Conservation (phyloP, 1,139 yeast genomes). For the Suhomyces coccinellae region DNA sequence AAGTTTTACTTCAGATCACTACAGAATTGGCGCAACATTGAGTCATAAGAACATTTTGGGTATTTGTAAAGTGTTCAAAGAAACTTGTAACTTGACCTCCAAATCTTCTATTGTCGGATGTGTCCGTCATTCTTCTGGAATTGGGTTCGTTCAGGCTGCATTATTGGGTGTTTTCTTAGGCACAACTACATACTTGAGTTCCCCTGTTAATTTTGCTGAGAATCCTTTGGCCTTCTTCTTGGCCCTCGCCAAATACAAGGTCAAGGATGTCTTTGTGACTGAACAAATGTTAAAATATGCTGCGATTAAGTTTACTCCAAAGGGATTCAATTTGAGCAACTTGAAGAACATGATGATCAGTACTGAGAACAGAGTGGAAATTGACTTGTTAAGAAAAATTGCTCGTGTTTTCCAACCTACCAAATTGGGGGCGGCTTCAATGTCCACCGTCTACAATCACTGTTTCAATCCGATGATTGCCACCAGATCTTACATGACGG, state of each 20-base stretch:
- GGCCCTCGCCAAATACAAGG: slow-evolving; percentile 72
- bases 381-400: slow-evolving; percentile 57
- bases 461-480: slow-evolving; percentile 81
- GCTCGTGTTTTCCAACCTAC: slow-evolving; percentile 65
- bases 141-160: slow-evolving; percentile 84
- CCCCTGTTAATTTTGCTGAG: slow-evolving; percentile 75
- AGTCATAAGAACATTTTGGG: slow-evolving; percentile 68
- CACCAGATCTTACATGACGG: slow-evolving; percentile 82
- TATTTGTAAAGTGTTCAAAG: slow-evolving; percentile 85
- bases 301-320: slow-evolving; percentile 60
- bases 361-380: slow-evolving; percentile 73
- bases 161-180: slow-evolving; percentile 86
- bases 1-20: slow-evolving; percentile 72
- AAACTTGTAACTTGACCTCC: slow-evolving; percentile 81
- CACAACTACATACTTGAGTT: slow-evolving; percentile 75
- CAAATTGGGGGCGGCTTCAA: slow-evolving; percentile 64
- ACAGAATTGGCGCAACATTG: slow-evolving; percentile 63
- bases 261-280: slow-evolving; percentile 84
- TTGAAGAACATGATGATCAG: slow-evolving; percentile 85
- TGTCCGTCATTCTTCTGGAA: slow-evolving; percentile 79
- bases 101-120: slow-evolving; percentile 79
- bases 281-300: slow-evolving; percentile 84
- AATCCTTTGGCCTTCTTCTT: slow-evolving; percentile 75
- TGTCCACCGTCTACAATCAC: slow-evolving; percentile 79
- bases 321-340: slow-evolving; percentile 61